These are phyloP conservation scores for Neonectria sp. DNA, from an alignment of 2,329 filamentous ascomycete genomes.

Conservation along the genomic window DNA sequence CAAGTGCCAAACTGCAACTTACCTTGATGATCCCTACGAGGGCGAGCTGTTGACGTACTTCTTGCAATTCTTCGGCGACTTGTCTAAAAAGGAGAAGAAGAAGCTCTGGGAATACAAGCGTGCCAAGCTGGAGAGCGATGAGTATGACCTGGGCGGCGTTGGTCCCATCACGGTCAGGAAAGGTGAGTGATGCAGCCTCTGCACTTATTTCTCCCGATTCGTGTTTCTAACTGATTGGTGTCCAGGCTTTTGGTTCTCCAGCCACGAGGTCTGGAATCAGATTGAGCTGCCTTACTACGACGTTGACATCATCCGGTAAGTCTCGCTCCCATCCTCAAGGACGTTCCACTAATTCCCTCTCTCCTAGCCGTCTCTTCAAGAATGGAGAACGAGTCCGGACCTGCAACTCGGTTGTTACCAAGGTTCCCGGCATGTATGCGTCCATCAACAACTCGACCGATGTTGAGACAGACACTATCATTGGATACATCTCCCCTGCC, in stretches of 20 bases:
- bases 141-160: conserved; percentile 54
- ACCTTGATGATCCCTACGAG: conserved; percentile 60
- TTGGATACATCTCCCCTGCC: conserved; percentile 58
- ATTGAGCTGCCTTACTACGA: conserved; percentile 60
- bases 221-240: not conserved
- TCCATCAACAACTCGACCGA: conserved; percentile 61
- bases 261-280: conserved; percentile 59
- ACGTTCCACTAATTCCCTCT: not conserved
- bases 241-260: conserved; percentile 58
- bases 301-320: conserved; percentile 55
- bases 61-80: conserved; percentile 55
- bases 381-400: conserved; percentile 59
- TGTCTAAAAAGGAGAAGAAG: conserved; percentile 52
- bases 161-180: conserved; percentile 60
- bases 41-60: conserved; percentile 60
- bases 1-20: conserved; percentile 52
- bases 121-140: conserved; percentile 53
- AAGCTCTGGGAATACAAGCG: conserved; percentile 57
- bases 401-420: conserved; percentile 57
- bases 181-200: conserved; percentile 35
- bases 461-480: conserved; percentile 52
- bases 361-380: conserved; percentile 52
- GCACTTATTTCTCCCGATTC: not conserved
- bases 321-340: not conserved
- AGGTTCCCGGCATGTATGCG: conserved; percentile 57